Evolutionary conservation across 2,329 filamentous ascomycete species (phyloP), one percentile per base, ranked within the genome.

Genomic region (Venturia effusa): DNA sequence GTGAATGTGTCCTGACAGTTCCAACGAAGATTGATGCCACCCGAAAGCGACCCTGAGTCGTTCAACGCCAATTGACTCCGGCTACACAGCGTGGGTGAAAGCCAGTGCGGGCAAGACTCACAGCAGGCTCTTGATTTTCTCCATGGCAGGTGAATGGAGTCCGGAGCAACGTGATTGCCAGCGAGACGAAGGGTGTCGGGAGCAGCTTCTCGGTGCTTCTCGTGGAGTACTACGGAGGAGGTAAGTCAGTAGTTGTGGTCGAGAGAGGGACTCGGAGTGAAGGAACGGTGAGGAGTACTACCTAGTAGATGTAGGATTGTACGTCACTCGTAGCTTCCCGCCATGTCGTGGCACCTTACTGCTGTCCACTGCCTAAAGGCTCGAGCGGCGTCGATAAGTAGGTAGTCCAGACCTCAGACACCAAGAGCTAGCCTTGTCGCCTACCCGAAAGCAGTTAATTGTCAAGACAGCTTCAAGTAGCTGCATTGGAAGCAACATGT

Each of bases 81-180:
- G n/a, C n/a, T n/a, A n/a, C n/a, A n/a, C n/a, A n/a, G n/a, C 37
- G 37, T 39, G n/a, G 4, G 2, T 3, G 32, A 11, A 40, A 4
- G 40, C n/a, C 27, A 19, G 37, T 13, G 19, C 19, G n/a, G 24
- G 13, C 15, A 7, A 7, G 19, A 27, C 59, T 5, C 27, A 60
- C 59, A 60, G 59, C 34, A 60, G 5, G 59, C 19, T 43, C n/a
- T 60, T 60, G 40, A 60, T 60, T 17, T 41, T 41, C 34, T 60
- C 59, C 59, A 60, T 60, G 51, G 30, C n/a, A 4, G 27, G 13
- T 55, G 15, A 34, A 34, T 55, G 30, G 30, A 32, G 51, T 34
- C 5, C n/a, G 6, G 24, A 15, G 51, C 1, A 34, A 2, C 15
- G 51, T n/a, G 4, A n/a, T 34, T 57, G 19, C 6, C 24, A 34